Base-by-base conservation (phyloP, 208 protist genomes). In the Wallacemonas sp. region DNA sequence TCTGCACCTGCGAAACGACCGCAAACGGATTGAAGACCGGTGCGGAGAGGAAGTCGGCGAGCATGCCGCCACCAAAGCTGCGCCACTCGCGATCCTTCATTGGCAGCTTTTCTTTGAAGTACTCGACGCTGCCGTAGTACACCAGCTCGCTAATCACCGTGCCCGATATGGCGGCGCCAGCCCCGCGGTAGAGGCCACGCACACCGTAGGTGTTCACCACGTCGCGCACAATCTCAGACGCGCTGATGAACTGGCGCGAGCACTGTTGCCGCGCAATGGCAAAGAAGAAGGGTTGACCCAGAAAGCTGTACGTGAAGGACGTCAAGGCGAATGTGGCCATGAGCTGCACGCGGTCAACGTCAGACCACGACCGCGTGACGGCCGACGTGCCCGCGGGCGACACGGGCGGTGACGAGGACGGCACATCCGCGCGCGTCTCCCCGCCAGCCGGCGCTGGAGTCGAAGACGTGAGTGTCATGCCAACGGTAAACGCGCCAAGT, bases 1-100 rank as follows among this genome's bases (percentile, higher is more conserved):
- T 94, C 65, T 94, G 88, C 57, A 91, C 81, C 79, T 94, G 88
- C 50, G 82, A 89, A 11, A 94, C 71, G 0, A 94, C 88, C 1
- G 72, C 85, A 36, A 94, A 94, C 1, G 88, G 88, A 62, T 89
- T 94, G 74, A 88, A 94, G 25, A 94, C 64, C 0, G 84, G 88
- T 3, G 82, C 81, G n/a, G 82, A 90, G 39, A 70, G 36, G 36
- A 86, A 22, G 42, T 94, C 88, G 12, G 88, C 88, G 0, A 89
- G 64, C 29, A 94, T 72, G 8, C 88, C 88, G 11, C 81, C 82
- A 14, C 72, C 81, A 44, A 94, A 91, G 57, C 82, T 85, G 63
- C 88, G 82, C 72, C 77, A 87, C 81, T 86, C 80, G 7, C 70
- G 73, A 18, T 81, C 82, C 50, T 76, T 64, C 20, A 89, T 55